A percentile compares a stretch with the other conserved stretches of the same genome.
Conservation (phyloP, 2,329 filamentous ascomycete species). For the Hymenoscyphus linearis region DNA sequence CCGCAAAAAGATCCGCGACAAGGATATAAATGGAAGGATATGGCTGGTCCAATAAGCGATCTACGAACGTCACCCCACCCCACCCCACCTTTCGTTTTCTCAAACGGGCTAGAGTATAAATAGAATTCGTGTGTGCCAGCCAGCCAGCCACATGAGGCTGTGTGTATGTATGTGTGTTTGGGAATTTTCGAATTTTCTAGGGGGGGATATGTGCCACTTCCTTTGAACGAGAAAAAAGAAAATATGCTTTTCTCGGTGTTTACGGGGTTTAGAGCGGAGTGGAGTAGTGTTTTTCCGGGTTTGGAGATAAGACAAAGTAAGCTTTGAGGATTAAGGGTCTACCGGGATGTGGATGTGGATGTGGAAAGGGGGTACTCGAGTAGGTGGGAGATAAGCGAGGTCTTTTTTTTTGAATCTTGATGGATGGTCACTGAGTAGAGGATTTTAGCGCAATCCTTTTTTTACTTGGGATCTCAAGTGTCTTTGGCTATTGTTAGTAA, state of each 20-base stretch:
- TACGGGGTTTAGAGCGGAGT: not conserved
- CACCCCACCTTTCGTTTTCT: not conserved
- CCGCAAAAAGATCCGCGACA: not conserved
- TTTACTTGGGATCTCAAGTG: not conserved
- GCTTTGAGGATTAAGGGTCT: too few species aligned
- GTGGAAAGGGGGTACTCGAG: not conserved
- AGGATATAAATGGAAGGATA: not conserved
- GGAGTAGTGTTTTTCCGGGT: not conserved
- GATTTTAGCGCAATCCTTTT: not conserved
- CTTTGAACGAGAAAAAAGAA: not conserved
- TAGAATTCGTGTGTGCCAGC: not conserved
- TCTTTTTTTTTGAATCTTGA: not conserved
- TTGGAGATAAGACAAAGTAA: not conserved
- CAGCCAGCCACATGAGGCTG: not conserved
- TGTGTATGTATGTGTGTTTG: not conserved
- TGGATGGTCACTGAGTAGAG: not conserved
- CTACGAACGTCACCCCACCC: not conserved
- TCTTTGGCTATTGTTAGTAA: not conserved
- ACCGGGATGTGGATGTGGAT: too few species aligned
- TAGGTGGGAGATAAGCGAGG: not conserved
- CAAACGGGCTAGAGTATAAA: not conserved
- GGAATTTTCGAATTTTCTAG: not conserved
- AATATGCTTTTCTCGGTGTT: not conserved
- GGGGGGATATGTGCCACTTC: not conserved
- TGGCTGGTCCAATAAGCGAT: too few species aligned